Evolutionary conservation across 169 alveolate genomes (phyloP).

Genomic region (Prorocentrum cordatum): DNA sequence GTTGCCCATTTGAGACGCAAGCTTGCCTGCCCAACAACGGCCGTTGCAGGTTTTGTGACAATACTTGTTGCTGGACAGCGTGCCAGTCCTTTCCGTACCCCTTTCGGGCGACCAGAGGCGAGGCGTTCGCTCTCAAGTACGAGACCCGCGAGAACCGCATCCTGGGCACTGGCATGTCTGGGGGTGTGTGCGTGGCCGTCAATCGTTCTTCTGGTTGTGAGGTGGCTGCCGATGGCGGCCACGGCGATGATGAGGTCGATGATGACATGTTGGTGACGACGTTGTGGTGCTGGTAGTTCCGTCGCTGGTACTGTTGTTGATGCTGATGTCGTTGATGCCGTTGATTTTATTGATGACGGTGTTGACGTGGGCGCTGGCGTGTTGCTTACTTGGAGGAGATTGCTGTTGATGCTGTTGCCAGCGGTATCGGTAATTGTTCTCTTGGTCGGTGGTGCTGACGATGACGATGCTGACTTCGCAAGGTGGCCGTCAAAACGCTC

Average conservation of each 20-base stretch:
- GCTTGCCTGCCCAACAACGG: too few relatives aligned
- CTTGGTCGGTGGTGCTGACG: too few relatives aligned
- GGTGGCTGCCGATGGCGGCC: background rate
- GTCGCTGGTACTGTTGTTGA: background rate
- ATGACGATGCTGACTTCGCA: too few relatives aligned
- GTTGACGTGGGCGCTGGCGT: too few relatives aligned
- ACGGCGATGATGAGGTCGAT: background rate
- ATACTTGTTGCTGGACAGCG: background rate
- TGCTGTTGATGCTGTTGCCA: too few relatives aligned
- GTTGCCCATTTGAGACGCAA: too few relatives aligned
- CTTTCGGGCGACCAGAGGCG: background rate
- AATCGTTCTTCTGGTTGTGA: background rate
- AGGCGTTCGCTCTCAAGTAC: background rate
- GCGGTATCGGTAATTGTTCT: too few relatives aligned
- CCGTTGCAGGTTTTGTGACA: background rate
- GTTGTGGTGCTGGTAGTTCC: background rate
- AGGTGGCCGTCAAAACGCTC: too few relatives aligned
- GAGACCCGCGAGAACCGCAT: background rate
- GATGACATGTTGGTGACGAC: background rate
- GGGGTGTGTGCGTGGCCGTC: constrained; percentile 24
- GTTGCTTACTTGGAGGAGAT: too few relatives aligned
- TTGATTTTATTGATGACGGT: background rate
- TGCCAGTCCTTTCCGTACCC: background rate
- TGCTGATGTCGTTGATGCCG: background rate
- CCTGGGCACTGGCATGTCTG: constrained; percentile 25